A percentile compares a stretch with the other conserved stretches of the same genome.
Evolutionary conservation across 148 eudicot genomes (phyloP).

Genomic region (Fagopyrum homotropicum): DNA sequence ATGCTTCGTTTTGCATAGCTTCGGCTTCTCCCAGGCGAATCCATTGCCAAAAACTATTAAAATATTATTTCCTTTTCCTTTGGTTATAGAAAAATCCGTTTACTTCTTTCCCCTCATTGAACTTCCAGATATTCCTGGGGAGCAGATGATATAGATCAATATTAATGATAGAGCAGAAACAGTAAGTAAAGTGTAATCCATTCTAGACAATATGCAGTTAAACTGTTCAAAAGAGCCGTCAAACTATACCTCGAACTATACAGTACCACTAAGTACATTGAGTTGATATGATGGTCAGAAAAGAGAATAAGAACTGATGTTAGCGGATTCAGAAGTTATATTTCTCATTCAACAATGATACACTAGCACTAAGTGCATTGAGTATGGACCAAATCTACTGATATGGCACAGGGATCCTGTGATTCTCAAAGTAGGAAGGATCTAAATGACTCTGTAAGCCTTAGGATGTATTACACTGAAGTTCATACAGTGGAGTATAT

Average conservation of each 20-base stretch:
- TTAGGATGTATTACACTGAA: not conserved
- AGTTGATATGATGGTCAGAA: not conserved
- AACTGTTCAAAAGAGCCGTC: not conserved
- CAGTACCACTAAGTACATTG: not conserved
- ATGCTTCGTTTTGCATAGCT: conserved; percentile 26
- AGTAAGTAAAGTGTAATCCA: not conserved
- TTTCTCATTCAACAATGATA: not conserved
- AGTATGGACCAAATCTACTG: not conserved
- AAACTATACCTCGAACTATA: not conserved
- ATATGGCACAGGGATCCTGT: not conserved
- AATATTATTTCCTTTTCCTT: not conserved
- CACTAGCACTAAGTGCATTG: not conserved
- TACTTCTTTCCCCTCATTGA: not conserved
- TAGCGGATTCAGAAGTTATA: not conserved
- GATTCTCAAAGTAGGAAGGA: not conserved
- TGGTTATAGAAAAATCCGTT: not conserved
- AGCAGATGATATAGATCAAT: not conserved
- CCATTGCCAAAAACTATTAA: conserved; percentile 28
- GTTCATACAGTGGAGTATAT: not conserved
- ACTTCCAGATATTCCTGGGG: not conserved
- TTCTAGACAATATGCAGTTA: not conserved
- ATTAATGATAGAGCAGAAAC: not conserved
- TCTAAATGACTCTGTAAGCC: too few relatives aligned
- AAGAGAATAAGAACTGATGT: not conserved
- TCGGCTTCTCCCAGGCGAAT: conserved; percentile 40